These are phyloP conservation scores for Salix caprea DNA, from an alignment of 345 rosid genomes.

Conservation along the genomic window DNA sequence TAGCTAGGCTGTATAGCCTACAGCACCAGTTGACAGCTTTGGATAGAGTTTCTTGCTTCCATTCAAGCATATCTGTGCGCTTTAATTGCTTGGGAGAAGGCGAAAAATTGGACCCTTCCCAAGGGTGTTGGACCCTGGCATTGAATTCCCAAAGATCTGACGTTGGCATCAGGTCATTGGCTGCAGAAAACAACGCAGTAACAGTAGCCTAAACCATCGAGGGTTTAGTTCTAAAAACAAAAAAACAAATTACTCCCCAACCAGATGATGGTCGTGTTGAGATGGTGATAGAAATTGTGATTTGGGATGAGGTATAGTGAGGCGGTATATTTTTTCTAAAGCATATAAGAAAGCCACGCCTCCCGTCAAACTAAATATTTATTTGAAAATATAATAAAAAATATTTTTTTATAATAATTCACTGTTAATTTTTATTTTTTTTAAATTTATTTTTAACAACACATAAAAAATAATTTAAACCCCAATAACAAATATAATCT, in stretches of 20 bases:
- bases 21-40: background rate
- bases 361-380: no score
- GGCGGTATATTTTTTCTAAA: no score
- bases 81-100: background rate
- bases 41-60: background rate
- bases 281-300: no score
- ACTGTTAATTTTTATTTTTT: no score
- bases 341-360: no score
- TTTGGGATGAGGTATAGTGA: no score
- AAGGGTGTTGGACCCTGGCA: background rate
- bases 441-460: no score
- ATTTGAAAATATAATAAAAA: no score
- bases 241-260: background rate
- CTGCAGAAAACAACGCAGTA: background rate
- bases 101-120: background rate
- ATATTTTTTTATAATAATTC: no score
- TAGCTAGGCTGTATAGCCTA: background rate
- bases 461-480: no score
- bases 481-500: no score
- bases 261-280: no score
- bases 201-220: background rate
- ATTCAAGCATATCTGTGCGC: background rate
- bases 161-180: background rate
- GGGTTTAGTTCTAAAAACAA: background rate
- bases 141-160: background rate